phyloP scores from a whole-genome alignment of 2,329 filamentous ascomycete species.

The Periglandula ipomoeae region DNA sequence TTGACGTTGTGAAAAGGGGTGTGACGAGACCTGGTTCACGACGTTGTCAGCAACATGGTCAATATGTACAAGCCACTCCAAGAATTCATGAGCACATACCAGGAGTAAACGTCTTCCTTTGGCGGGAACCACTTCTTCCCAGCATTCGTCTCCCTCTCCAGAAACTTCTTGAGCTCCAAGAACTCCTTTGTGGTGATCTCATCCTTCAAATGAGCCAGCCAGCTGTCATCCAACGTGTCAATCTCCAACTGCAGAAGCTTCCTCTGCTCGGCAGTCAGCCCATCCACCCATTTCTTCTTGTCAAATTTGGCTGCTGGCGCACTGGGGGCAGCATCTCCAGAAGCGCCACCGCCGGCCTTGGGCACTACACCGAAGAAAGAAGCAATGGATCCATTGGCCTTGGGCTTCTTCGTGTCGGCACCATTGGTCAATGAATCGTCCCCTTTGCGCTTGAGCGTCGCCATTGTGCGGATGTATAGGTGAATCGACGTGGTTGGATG shows the following conservation, averaged over 20 bases:
- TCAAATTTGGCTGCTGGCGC: slow-evolving; percentile 55
- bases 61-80: neutral
- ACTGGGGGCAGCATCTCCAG: slow-evolving; percentile 20
- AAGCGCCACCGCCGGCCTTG: slow-evolving; percentile 30
- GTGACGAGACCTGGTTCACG: slow-evolving; percentile 39
- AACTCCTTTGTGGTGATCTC: slow-evolving; percentile 75
- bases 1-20: slow-evolving; percentile 85
- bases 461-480: slow-evolving; percentile 29
- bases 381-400: slow-evolving; percentile 69
- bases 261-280: slow-evolving; percentile 72
- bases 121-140: slow-evolving; percentile 83
- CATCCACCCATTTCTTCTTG: slow-evolving; percentile 81
- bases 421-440: slow-evolving; percentile 33
- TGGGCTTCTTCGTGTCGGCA: slow-evolving; percentile 58
- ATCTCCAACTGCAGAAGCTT: slow-evolving; percentile 82
- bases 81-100: slow-evolving; percentile 44
- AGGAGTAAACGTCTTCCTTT: slow-evolving; percentile 83
- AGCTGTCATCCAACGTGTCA: slow-evolving; percentile 82
- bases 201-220: slow-evolving; percentile 82
- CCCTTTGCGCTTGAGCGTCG: slow-evolving; percentile 57
- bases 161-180: slow-evolving; percentile 76
- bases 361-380: slow-evolving; percentile 73
- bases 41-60: neutral
- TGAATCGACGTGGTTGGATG: neutral
- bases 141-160: slow-evolving; percentile 64